phyloP scores from a whole-genome alignment of 2,329 filamentous ascomycete genomes.

The Magnaporthiopsis incrustans region DNA sequence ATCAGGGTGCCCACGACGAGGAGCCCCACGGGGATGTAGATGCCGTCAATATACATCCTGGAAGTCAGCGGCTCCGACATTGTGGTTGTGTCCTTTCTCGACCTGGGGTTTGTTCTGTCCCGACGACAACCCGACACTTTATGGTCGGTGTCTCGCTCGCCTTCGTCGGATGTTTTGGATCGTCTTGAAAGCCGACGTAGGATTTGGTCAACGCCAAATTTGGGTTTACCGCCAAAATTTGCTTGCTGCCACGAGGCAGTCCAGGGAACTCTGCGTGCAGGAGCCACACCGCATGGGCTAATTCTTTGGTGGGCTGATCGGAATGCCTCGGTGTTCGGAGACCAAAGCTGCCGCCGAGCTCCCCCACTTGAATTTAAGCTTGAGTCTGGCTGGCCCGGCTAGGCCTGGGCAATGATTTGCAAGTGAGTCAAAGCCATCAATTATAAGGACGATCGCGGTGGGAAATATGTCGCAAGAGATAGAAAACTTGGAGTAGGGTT shows the following conservation, averaged over 20 bases:
- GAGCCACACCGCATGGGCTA: not conserved
- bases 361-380: not conserved
- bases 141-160: not conserved
- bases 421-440: no score
- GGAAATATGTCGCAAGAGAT: no score
- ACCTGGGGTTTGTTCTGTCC: not conserved
- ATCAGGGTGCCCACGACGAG: slow-evolving; percentile 69
- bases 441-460: no score
- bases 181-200: not conserved
- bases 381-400: not conserved
- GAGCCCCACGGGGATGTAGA: slow-evolving; percentile 77
- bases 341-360: not conserved
- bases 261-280: not conserved
- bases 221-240: not conserved
- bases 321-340: not conserved
- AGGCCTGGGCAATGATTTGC: no score
- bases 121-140: not conserved
- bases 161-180: not conserved
- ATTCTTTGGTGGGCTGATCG: not conserved
- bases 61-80: slow-evolving; percentile 40
- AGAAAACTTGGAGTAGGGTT: no score
- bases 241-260: not conserved
- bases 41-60: slow-evolving; percentile 63
- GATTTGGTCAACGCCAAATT: not conserved
- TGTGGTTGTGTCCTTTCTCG: slow-evolving; percentile 11